phyloP scores from a whole-genome alignment of 805 yeast genomes.

The Cyberlindnera lachancei region DNA sequence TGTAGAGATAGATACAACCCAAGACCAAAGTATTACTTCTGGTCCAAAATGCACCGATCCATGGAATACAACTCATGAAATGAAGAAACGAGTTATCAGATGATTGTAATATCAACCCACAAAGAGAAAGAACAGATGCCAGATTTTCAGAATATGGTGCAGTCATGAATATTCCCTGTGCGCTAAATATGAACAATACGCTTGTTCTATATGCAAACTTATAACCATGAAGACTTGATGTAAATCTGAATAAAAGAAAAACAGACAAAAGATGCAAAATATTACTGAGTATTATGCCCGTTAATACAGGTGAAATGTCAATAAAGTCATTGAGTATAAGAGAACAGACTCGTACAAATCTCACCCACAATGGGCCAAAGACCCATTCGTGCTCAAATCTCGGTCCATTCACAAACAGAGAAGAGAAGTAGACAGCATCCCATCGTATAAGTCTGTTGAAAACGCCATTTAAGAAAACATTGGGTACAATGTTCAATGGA shows the following conservation, averaged over 20 bases:
- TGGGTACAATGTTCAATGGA: neutral
- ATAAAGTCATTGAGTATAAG: neutral
- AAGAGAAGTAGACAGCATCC: conserved; percentile 78
- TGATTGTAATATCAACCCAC: conserved; percentile 43
- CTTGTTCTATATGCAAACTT: conserved; percentile 30
- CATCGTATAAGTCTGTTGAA: conserved; percentile 55
- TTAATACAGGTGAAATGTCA: conserved; percentile 12
- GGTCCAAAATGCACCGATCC: conserved; percentile 52
- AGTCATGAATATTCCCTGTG: conserved; percentile 74
- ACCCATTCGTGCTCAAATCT: conserved; percentile 89
- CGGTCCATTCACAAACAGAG: conserved; percentile 39
- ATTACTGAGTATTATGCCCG: conserved; percentile 46
- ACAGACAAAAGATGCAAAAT: conserved; percentile 42
- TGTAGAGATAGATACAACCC: conserved; percentile 61
- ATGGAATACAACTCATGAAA: conserved; percentile 25
- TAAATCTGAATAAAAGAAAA: conserved; percentile 41
- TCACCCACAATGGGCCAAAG: conserved; percentile 74
- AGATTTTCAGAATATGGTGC: conserved; percentile 72
- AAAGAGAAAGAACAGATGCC: conserved; percentile 52
- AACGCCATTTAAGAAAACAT: neutral
- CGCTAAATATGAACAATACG: conserved; percentile 49
- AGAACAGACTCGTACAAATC: conserved; percentile 29
- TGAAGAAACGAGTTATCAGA: conserved; percentile 3
- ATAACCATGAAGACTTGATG: conserved; percentile 28
- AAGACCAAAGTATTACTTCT: conserved; percentile 72